Evolutionary conservation across 106 monocot species (phyloP), one percentile per base, ranked within the genome.

Genomic region (Apostasia ramifera): DNA sequence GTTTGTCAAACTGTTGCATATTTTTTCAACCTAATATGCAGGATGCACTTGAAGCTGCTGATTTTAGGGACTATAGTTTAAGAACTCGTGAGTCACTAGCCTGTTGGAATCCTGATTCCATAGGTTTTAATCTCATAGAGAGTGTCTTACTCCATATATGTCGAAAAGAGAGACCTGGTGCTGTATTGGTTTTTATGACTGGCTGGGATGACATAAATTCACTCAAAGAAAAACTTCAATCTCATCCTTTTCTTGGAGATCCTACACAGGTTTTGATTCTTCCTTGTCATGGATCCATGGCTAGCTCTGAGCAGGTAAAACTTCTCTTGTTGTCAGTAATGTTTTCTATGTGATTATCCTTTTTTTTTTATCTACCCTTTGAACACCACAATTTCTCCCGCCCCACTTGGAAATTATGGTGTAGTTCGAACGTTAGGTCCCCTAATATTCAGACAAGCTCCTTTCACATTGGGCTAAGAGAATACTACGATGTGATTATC

Each of bases 181-280:
- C 93, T 26, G 71, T 98, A 85, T 81, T 98, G 63, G 98, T 93
- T 46, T 98, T 98, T 69, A 98, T 98, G 98, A 98, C 98, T 60
- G 98, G 98, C 13, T 98, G 98, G 98, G 98, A 98, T 90, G 98
- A 93, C 73, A 98, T 98, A 57, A 98, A 98, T 83, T 79, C 89
- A 70, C 80, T 98, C 8, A 98, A 98, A 79, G 98, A 98, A 47
- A 93, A 98, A 69, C 85, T 98, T 46, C 87, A 81, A 72, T 76
- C 93, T 57, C 81, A 98, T 77, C 85, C 82, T 45, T 55, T 98
- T 79, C 85, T 98, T 68, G 98, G 98, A 57, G 93, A 98, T 83
- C 84, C 85, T 56, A 75, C 66, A 44, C 90, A 83, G 74, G 98
- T 98, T 71, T 84, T 98, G 67, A 75, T 98, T 58, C 93, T 98